phyloP scores from a whole-genome alignment of 306 rosid species.

The Abrus pulchellus region DNA sequence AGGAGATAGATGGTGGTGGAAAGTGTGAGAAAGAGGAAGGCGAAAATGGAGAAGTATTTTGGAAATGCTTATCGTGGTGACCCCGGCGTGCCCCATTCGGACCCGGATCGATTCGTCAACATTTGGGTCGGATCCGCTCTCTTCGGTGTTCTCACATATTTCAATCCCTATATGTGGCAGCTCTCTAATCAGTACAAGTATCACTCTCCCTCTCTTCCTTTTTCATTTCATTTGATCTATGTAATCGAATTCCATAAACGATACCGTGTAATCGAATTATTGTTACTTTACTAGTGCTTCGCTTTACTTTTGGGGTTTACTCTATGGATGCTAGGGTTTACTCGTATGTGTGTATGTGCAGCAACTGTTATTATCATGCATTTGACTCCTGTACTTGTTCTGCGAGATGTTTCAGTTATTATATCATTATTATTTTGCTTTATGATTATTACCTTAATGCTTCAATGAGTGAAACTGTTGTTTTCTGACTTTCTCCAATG shows the following conservation, averaged over 20 bases:
- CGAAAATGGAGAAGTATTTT: slow-evolving; percentile 88
- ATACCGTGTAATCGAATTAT: neutral
- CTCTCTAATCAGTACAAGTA: slow-evolving; percentile 78
- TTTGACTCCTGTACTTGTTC: slow-evolving; percentile 5
- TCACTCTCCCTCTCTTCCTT: neutral
- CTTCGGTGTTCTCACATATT: slow-evolving; percentile 59
- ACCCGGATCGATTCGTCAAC: slow-evolving; percentile 65
- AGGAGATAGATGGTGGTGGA: neutral
- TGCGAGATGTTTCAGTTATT: neutral
- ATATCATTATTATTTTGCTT: neutral
- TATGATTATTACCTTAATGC: neutral
- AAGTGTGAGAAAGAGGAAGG: neutral
- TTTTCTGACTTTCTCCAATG: too few species aligned
- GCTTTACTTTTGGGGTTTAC: slow-evolving; percentile 21
- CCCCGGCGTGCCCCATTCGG: slow-evolving; percentile 90
- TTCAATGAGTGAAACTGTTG: neutral
- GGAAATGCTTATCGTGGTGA: slow-evolving; percentile 94
- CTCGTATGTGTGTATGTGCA: neutral
- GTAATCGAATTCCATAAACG: neutral
- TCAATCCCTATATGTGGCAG: slow-evolving; percentile 86
- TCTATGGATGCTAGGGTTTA: too few species aligned
- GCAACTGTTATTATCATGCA: slow-evolving; percentile 25
- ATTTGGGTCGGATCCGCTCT: slow-evolving; percentile 80
- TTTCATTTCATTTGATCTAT: neutral
- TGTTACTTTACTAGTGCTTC: neutral